Conservation (phyloP, 116 monocot species). For the Iris pallida region DNA sequence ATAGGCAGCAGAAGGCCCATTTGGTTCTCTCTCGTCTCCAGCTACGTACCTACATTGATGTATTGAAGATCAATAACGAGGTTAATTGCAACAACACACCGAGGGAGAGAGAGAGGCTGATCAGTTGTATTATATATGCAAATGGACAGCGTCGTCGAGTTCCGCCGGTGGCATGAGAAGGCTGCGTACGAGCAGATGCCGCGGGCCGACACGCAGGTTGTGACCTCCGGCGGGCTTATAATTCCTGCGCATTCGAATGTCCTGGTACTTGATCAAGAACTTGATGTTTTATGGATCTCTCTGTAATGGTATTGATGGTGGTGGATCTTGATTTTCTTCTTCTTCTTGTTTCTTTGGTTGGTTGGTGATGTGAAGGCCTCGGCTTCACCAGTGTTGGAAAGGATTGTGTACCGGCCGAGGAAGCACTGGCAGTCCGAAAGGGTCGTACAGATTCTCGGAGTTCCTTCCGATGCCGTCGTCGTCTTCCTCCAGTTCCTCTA, state of each 20-base stretch:
- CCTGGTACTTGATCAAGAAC: no score
- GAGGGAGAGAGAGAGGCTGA: no score
- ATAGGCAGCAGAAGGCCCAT: no score
- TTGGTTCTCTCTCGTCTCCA: no score
- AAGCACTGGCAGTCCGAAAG: not conserved
- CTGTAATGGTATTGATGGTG: not conserved
- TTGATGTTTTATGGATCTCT: not conserved
- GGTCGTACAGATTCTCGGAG: conserved; percentile 7
- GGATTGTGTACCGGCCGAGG: conserved; percentile 3
- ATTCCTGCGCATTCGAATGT: conserved; percentile 46
- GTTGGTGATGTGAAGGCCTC: conserved; percentile 26
- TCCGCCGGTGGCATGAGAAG: conserved; percentile 6
- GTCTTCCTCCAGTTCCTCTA: not conserved
- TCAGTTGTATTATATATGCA: no score
- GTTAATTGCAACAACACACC: no score
- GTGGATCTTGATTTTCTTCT: not conserved
- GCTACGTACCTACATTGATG: no score
- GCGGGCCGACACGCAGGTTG: conserved; percentile 5
- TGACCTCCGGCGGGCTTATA: conserved; percentile 22
- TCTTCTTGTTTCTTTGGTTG: not conserved
- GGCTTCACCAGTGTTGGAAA: conserved; percentile 51
- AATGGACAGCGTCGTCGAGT: not conserved
- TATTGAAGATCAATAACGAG: no score
- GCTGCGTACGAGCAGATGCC: conserved; percentile 7
- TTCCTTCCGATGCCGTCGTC: conserved; percentile 4